Evolutionary conservation across 345 rosid species (phyloP).

Genomic region (Firmiana major): DNA sequence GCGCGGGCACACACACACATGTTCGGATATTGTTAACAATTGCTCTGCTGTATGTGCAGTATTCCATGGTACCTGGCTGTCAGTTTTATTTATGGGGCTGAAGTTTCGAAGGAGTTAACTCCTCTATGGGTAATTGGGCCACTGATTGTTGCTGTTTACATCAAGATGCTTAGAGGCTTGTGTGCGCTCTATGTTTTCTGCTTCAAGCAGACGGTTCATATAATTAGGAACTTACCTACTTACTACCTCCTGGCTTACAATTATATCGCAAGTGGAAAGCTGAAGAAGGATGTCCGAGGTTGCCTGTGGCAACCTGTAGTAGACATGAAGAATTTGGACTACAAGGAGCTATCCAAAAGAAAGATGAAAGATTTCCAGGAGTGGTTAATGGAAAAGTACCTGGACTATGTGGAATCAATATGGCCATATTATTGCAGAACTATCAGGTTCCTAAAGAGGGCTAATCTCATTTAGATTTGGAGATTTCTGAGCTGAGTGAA

Average conservation of each 20-base stretch:
- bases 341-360: conserved; percentile 50
- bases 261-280: conserved; percentile 58
- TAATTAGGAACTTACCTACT: conserved; percentile 51
- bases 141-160: conserved; percentile 51
- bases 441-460: conserved; percentile 89
- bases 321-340: conserved; percentile 58
- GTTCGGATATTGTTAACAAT: conserved; percentile 23
- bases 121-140: conserved; percentile 92
- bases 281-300: conserved; percentile 46
- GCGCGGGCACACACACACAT: no score
- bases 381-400: conserved; percentile 62
- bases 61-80: conserved; percentile 62
- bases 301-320: conserved; percentile 53
- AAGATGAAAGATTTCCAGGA: conserved; percentile 52
- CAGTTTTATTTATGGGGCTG: conserved; percentile 54
- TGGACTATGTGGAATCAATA: conserved; percentile 78
- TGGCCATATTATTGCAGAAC: conserved; percentile 98
- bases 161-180: conserved; percentile 66
- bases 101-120: conserved; percentile 74
- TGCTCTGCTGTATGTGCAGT: conserved; percentile 39
- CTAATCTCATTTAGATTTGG: conserved; percentile 56
- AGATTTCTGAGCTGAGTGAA: conserved; percentile 5
- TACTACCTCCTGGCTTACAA: conserved; percentile 45
- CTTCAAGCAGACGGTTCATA: conserved; percentile 59
- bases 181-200: conserved; percentile 64